Conservation (phyloP, 2,329 filamentous ascomycete species). For the Trichophaea hybrida region DNA sequence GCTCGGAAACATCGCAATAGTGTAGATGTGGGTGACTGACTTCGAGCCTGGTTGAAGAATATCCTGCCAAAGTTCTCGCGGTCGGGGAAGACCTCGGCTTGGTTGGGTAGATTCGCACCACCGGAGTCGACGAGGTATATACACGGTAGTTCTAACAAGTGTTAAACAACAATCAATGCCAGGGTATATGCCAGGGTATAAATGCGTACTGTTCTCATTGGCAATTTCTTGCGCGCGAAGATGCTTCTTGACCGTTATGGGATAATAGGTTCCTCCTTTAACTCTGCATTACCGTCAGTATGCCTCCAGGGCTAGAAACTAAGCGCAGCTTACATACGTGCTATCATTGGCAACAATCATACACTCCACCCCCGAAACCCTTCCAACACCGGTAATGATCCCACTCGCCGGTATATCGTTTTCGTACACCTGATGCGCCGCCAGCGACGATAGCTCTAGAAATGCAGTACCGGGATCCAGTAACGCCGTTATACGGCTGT, state of each 20-base stretch:
- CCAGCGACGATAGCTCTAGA: slow-evolving; percentile 82
- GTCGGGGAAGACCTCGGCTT: slow-evolving; percentile 92
- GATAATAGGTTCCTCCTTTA: slow-evolving; percentile 94
- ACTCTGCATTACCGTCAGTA: slow-evolving; percentile 35
- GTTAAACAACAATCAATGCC: background rate
- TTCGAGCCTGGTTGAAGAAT: slow-evolving; percentile 94
- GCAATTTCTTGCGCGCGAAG: slow-evolving; percentile 82
- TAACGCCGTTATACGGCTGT: slow-evolving; percentile 58
- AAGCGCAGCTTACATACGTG: slow-evolving; percentile 38
- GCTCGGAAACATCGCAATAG: background rate
- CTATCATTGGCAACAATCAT: slow-evolving; percentile 93
- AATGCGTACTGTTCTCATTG: slow-evolving; percentile 59
- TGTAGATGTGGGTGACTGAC: slow-evolving; percentile 18
- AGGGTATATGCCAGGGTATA: background rate
- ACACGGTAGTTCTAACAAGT: slow-evolving; percentile 44
- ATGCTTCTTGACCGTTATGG: slow-evolving; percentile 96
- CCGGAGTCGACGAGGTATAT: slow-evolving; percentile 95
- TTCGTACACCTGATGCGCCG: slow-evolving; percentile 70
- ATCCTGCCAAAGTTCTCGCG: slow-evolving; percentile 90
- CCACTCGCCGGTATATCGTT: slow-evolving; percentile 78
- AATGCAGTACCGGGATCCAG: slow-evolving; percentile 84
- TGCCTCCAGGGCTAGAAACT: background rate
- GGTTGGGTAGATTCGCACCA: slow-evolving; percentile 85
- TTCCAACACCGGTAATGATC: slow-evolving; percentile 83
- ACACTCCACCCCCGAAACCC: slow-evolving; percentile 78